Percentiles rank a stretch among this genome's conserved stretches.
phyloP scores from a whole-genome alignment of 306 rosid species.

The Luffa aegyptiaca region DNA sequence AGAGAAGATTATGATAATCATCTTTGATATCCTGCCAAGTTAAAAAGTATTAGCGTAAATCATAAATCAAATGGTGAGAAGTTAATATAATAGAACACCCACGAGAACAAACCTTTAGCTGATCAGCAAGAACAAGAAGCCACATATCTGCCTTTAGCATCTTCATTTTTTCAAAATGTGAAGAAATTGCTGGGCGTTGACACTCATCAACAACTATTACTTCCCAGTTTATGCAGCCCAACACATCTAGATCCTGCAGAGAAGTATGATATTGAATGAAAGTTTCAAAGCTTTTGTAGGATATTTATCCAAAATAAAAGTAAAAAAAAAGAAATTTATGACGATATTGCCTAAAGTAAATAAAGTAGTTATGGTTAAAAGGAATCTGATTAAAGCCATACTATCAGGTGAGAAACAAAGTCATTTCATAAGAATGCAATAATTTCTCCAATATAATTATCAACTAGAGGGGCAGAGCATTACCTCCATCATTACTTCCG shows the following conservation, averaged over 20 bases:
- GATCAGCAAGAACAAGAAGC: constrained; percentile 38
- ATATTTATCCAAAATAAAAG: background rate
- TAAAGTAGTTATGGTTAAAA: background rate
- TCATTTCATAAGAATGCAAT: too few species aligned
- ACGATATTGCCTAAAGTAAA: background rate
- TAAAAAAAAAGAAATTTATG: background rate
- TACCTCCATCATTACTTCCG: constrained; percentile 46
- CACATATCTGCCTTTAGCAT: constrained; percentile 29
- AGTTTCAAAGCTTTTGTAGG: background rate
- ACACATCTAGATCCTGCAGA: constrained; percentile 47
- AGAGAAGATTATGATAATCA: constrained; percentile 34
- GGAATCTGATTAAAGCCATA: background rate
- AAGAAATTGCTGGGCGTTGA: constrained; percentile 30
- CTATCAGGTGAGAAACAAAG: too few species aligned
- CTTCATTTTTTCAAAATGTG: constrained; percentile 29
- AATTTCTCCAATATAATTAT: background rate
- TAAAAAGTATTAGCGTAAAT: constrained; percentile 24
- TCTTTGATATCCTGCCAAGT: constrained; percentile 45
- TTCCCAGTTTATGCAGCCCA: constrained; percentile 45
- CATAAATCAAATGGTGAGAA: constrained; percentile 12
- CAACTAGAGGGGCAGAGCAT: constrained; percentile 8
- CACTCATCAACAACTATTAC: constrained; percentile 43
- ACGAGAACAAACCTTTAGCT: constrained; percentile 42
- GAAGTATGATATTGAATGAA: background rate
- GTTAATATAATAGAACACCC: constrained; percentile 3